Percentiles rank a stretch among this genome's conserved stretches.
Conservation (phyloP, 2,329 filamentous ascomycete genomes). For the Exophiala sideris region DNA sequence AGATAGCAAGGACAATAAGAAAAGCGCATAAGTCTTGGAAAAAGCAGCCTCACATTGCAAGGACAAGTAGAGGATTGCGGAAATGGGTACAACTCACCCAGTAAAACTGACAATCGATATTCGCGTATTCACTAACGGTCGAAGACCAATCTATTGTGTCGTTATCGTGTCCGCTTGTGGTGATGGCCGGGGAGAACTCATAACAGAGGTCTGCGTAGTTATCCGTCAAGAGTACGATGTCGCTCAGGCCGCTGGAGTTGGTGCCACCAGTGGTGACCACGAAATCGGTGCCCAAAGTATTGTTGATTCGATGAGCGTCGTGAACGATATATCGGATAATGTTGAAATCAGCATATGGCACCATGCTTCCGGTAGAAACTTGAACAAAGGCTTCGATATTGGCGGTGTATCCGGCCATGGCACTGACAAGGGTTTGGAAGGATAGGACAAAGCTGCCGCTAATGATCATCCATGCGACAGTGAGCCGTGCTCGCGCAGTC, state of each 20-base stretch:
- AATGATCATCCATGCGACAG: slow-evolving; percentile 35
- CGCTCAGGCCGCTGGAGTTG: neutral
- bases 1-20: neutral
- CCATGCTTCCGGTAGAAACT: slow-evolving; percentile 27
- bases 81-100: neutral
- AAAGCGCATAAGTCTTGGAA: neutral
- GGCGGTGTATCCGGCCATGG: slow-evolving; percentile 39
- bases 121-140: neutral
- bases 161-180: no score
- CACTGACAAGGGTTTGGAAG: slow-evolving; percentile 34
- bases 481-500: slow-evolving; percentile 18
- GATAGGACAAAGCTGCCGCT: slow-evolving; percentile 32
- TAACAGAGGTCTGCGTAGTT: neutral
- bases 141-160: neutral
- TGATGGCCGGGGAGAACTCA: no score
- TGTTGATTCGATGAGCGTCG: slow-evolving; percentile 13
- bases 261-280: neutral
- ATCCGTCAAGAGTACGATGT: neutral
- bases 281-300: slow-evolving; percentile 6
- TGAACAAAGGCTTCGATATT: slow-evolving; percentile 30
- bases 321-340: slow-evolving; percentile 22
- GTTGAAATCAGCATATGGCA: slow-evolving; percentile 30
- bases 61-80: neutral
- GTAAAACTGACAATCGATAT: neutral
- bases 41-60: no score